phyloP scores from a whole-genome alignment of 2,329 filamentous ascomycete genomes.

The Laburnicola sp. region DNA sequence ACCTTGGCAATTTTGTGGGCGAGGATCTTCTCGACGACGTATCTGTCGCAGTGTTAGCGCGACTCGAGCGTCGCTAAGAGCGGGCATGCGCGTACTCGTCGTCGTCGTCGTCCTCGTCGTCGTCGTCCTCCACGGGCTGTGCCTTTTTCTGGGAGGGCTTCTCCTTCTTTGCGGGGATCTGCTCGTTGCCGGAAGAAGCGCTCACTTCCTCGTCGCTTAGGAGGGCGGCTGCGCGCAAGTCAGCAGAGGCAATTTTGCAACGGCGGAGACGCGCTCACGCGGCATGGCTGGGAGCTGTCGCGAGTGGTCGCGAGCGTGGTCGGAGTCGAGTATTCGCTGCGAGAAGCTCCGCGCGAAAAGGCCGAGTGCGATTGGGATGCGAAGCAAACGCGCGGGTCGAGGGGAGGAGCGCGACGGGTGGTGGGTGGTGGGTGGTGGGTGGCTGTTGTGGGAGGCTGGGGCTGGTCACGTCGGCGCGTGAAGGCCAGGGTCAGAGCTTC shows the following conservation, averaged over 20 bases:
- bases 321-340: slow-evolving; percentile 3
- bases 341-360: slow-evolving; percentile 1
- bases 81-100: slow-evolving; percentile 49
- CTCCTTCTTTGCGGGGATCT: slow-evolving; percentile 32
- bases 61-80: slow-evolving; percentile 1
- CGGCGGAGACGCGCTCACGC: slow-evolving; percentile 31
- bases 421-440: slow-evolving; percentile 1
- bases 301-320: neutral
- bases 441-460: neutral
- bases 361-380: slow-evolving; percentile 17
- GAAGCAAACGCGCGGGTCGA: slow-evolving; percentile 4
- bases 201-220: slow-evolving; percentile 46
- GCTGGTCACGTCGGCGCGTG: slow-evolving; percentile 16
- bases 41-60: slow-evolving; percentile 55
- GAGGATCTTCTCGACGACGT: slow-evolving; percentile 73
- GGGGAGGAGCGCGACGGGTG: slow-evolving; percentile 9
- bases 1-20: slow-evolving; percentile 59
- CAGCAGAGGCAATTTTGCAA: slow-evolving; percentile 13
- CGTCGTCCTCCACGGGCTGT: slow-evolving; percentile 16
- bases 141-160: slow-evolving; percentile 17
- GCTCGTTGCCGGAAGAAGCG: slow-evolving; percentile 35
- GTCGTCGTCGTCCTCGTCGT: slow-evolving; percentile 39
- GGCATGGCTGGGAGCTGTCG: slow-evolving; percentile 30
- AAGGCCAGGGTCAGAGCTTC: slow-evolving; percentile 10
- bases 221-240: slow-evolving; percentile 37